These are phyloP conservation scores for Cardamine resedifolia DNA, from an alignment of 345 rosid species.

Conservation along the genomic window DNA sequence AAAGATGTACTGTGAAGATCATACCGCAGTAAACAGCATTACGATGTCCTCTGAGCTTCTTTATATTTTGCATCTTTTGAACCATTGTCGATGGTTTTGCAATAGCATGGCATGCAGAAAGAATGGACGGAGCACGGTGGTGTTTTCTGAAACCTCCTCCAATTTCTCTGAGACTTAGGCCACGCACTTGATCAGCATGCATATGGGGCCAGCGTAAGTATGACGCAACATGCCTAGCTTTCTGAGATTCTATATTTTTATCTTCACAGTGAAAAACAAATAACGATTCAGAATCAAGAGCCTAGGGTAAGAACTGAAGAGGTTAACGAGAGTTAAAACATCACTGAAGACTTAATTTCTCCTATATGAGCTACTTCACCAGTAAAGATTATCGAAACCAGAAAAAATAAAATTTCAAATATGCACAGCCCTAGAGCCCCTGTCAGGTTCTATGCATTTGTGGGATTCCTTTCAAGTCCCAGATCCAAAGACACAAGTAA, in stretches of 20 bases:
- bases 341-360: slow-evolving; percentile 13
- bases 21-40: slow-evolving; percentile 99
- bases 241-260: slow-evolving; percentile 38
- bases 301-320: slow-evolving; percentile 12
- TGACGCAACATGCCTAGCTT: slow-evolving; percentile 52
- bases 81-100: slow-evolving; percentile 93
- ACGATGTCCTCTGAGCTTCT: slow-evolving; percentile 91
- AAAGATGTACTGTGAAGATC: slow-evolving; percentile 26
- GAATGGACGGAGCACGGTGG: slow-evolving; percentile 93
- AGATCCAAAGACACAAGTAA: slow-evolving; percentile 10
- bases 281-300: slow-evolving; percentile 18
- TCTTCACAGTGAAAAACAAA: slow-evolving; percentile 45
- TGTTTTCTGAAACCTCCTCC: slow-evolving; percentile 97
- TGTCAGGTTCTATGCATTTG: slow-evolving; percentile 7
- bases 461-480: slow-evolving; percentile 8
- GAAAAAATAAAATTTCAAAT: background rate
- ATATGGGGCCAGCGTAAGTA: slow-evolving; percentile 96
- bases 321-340: slow-evolving; percentile 21
- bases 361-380: slow-evolving; percentile 29
- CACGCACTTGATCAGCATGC: slow-evolving; percentile 94
- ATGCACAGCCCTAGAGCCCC: slow-evolving; percentile 10
- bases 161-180: slow-evolving; percentile 90
- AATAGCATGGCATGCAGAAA: slow-evolving; percentile 87
- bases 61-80: slow-evolving; percentile 88
- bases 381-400: slow-evolving; percentile 11